These are phyloP conservation scores for Thielaviopsis punctulata DNA, from an alignment of 2,329 filamentous ascomycete species.

Conservation along the genomic window DNA sequence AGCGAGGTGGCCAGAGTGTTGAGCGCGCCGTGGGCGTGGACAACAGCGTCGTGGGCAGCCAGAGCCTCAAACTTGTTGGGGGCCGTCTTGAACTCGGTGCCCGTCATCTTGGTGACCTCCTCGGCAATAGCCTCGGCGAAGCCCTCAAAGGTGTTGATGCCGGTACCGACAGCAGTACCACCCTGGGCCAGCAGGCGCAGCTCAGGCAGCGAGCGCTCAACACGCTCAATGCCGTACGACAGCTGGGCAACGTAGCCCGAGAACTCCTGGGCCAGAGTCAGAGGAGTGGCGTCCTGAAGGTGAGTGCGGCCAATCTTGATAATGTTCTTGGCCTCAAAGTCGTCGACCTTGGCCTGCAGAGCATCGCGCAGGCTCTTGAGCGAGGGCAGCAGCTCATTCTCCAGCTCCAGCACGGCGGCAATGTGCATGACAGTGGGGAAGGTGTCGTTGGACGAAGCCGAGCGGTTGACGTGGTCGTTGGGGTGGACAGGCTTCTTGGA, in stretches of 20 bases:
- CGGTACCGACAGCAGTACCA: constrained; percentile 90
- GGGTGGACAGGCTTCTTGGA: constrained; percentile 97
- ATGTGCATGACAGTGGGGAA: constrained; percentile 99
- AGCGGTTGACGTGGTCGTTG: constrained; percentile 99
- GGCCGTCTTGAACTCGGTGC: constrained; percentile 83
- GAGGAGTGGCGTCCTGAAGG: constrained; percentile 87
- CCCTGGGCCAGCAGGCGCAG: constrained; percentile 81
- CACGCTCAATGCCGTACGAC: constrained; percentile 73
- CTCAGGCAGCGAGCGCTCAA: constrained; percentile 68
- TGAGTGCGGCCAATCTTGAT: constrained; percentile 99
- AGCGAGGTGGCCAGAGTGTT: constrained; percentile 86
- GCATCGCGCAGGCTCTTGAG: constrained; percentile 68
- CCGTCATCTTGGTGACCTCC: constrained; percentile 84
- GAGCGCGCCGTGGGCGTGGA: constrained; percentile 82
- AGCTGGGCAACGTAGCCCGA: constrained; percentile 94
- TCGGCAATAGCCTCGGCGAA: constrained; percentile 87
- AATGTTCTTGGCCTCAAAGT: constrained; percentile 70
- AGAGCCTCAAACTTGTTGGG: constrained; percentile 99
- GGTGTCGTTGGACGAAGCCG: constrained; percentile 94
- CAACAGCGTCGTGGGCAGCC: constrained; percentile 86
- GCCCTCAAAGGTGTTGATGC: constrained; percentile 91
- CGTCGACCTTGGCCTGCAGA: constrained; percentile 73
- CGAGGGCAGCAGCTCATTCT: constrained; percentile 68
- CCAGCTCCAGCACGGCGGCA: constrained; percentile 83
- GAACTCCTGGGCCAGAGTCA: constrained; percentile 94